These are phyloP conservation scores for Petunia hybrid DNA, from an alignment of 305 asterid genomes.

Conservation along the genomic window DNA sequence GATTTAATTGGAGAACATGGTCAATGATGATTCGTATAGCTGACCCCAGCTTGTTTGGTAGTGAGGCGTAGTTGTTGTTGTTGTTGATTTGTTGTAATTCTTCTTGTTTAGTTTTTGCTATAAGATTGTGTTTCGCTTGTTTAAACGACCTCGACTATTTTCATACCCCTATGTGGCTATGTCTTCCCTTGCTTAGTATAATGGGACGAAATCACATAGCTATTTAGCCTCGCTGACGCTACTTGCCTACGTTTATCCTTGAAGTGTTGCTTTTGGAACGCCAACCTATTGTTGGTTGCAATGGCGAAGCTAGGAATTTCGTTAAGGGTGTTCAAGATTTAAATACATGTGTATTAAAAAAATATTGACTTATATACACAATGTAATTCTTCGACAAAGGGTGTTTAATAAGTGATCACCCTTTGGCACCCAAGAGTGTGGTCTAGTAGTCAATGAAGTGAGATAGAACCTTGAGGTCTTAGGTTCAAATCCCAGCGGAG, in stretches of 20 bases:
- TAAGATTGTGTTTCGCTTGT: not conserved
- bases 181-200: not conserved
- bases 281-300: not conserved
- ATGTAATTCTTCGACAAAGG: not conserved
- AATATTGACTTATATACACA: not conserved
- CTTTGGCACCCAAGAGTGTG: too few species aligned
- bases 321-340: too few species aligned
- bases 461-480: too few species aligned
- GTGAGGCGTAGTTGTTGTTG: too few species aligned
- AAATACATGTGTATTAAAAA: too few species aligned
- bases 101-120: not conserved
- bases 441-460: too few species aligned
- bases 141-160: not conserved
- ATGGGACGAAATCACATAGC: slow-evolving; percentile 12
- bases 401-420: too few species aligned
- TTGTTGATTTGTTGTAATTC: too few species aligned
- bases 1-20: too few species aligned
- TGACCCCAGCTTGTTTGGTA: too few species aligned
- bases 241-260: slow-evolving; percentile 9
- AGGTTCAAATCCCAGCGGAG: too few species aligned
- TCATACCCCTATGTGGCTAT: not conserved
- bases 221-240: not conserved
- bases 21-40: too few species aligned
- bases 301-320: not conserved
- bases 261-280: not conserved